Conservation (phyloP, 2,329 filamentous ascomycete genomes). For the Waltergamsia citrina region DNA sequence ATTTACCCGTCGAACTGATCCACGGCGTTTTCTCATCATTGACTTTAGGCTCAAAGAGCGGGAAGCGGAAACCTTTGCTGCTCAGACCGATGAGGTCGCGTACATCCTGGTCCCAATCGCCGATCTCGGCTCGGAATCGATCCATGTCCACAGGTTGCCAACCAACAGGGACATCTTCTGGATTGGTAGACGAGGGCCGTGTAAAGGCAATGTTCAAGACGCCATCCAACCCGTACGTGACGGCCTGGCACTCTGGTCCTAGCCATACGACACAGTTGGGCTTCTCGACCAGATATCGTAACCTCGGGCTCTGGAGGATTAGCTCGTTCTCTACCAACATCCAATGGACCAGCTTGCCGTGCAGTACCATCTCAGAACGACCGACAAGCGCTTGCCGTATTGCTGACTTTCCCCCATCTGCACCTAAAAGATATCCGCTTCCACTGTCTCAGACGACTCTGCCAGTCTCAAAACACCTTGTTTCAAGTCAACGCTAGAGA, state of each 20-base stretch:
- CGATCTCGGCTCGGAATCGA: not conserved
- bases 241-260: not conserved
- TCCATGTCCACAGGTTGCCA: not conserved
- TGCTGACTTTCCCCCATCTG: slow-evolving; percentile 1
- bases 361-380: not conserved
- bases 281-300: not conserved
- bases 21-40: slow-evolving; percentile 2
- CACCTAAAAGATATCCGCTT: not conserved
- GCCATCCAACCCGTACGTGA: slow-evolving; percentile 2
- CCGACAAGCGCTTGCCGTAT: not conserved
- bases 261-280: not conserved
- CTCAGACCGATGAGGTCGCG: not conserved
- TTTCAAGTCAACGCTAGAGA: not conserved
- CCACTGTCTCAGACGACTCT: not conserved
- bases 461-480: not conserved
- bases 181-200: not conserved
- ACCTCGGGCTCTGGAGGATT: not conserved
- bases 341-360: not conserved
- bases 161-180: not conserved
- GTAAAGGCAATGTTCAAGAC: slow-evolving; percentile 3
- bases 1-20: not conserved
- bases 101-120: not conserved
- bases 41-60: slow-evolving; percentile 1
- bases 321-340: not conserved
- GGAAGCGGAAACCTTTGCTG: not conserved